Base-by-base conservation (phyloP, 129 eudicot genomes). In the Tanacetum coccineum region DNA sequence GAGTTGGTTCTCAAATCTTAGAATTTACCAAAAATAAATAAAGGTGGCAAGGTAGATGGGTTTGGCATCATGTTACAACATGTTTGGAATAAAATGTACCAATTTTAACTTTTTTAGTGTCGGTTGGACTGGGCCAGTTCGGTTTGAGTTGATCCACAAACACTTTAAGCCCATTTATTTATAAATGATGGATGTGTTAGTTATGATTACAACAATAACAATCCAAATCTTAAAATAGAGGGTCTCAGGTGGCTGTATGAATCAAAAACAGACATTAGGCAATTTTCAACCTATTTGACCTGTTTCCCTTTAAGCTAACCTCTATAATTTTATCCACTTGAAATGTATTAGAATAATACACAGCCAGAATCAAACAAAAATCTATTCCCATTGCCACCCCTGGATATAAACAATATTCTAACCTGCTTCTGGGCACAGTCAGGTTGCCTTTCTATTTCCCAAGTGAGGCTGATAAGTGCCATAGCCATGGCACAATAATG, bases 381-480 rank as follows among this genome's bases (percentile, higher is more conserved):
- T 36, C 10, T 9, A 36, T 36, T 36, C 42, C 42, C 42, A 36
- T 8, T 36, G 42, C 42, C 42, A 36, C 42, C 42, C 42, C 42
- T 36, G 42, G 32, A 74, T 21, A 30, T 56, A 42, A 6, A 56
- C 20, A 45, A 53, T 20, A 48, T 22, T 25, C 47, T 30, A 53
- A 86, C 98, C 95, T 93, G 95, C 80, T 88, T 93, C 73, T 84
- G 82, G 32, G 87, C 76, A 77, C 98, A 93, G 26, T 88, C 74
- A 4, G 98, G 95, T 70, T 82, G 89, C 73, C 86, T 79, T 77
- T 84, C 96, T 55, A 88, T 93, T 74, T 93, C 98, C 98, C 98
- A 93, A 0, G 98, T 93, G 68, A 93, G 95, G 65, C 96, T 93
- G 45, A 93, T 85, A 66, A 93, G 91, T 47, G 98, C 98, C 98